Percentiles rank a stretch among this genome's conserved stretches.
Evolutionary conservation across 2,329 filamentous ascomycete species (phyloP).

Genomic region (Alternaria triticimaculans): DNA sequence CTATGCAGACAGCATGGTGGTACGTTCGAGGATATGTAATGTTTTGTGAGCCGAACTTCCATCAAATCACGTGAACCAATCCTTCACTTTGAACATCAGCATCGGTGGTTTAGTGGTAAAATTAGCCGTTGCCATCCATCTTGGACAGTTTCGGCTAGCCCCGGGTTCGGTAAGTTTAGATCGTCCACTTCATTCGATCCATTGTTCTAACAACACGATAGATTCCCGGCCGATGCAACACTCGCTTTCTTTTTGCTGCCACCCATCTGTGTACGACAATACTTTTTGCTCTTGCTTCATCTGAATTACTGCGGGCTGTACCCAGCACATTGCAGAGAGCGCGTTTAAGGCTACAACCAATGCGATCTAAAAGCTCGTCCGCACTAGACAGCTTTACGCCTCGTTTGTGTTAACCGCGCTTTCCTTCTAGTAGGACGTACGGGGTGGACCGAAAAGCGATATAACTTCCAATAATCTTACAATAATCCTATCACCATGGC

Average conservation of each 20-base stretch:
- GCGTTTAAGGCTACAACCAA: neutral
- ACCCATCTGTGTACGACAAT: neutral
- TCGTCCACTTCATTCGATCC: neutral
- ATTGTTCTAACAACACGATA: neutral
- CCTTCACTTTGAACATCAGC: neutral
- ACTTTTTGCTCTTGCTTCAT: neutral
- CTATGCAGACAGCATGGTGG: neutral
- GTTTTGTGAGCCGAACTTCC: neutral
- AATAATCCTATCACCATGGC: neutral
- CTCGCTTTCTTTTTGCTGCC: neutral
- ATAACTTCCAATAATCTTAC: neutral
- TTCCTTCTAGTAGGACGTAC: neutral
- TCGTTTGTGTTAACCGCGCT: neutral
- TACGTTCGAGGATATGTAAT: neutral
- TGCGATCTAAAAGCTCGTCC: neutral
- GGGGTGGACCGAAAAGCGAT: neutral
- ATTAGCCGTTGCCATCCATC: slow-evolving; percentile 19
- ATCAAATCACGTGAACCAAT: slow-evolving; percentile 1
- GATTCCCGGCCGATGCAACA: slow-evolving; percentile 2
- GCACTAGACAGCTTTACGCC: neutral
- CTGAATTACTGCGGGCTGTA: neutral
- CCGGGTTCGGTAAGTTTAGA: slow-evolving; percentile 9
- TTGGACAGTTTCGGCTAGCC: slow-evolving; percentile 14
- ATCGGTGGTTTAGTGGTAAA: slow-evolving; percentile 24
- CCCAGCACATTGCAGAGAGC: neutral